These are phyloP conservation scores for Deuterostichococcus epilithicus DNA, from an alignment of 139 green algal species.

Conservation along the genomic window DNA sequence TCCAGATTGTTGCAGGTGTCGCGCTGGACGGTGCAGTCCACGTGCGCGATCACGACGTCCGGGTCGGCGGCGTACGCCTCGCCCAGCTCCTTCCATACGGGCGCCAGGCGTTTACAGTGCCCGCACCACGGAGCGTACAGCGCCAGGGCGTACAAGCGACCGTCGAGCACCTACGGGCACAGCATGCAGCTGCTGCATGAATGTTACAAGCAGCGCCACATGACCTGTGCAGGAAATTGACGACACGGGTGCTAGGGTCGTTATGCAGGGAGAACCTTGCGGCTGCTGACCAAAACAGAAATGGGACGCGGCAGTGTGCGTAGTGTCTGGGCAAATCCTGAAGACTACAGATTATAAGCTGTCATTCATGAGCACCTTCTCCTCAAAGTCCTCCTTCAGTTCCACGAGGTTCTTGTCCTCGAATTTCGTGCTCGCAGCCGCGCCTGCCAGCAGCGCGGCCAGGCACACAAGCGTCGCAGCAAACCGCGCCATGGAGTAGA, in stretches of 20 bases:
- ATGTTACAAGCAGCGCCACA: too few relatives aligned
- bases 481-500: too few relatives aligned
- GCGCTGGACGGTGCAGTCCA: conserved; percentile 14
- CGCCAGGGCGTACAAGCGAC: conserved; percentile 11
- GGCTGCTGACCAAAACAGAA: too few relatives aligned
- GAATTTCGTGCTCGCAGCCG: not conserved
- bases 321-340: too few relatives aligned
- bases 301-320: too few relatives aligned
- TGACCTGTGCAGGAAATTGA: too few relatives aligned
- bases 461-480: too few relatives aligned
- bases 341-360: too few relatives aligned
- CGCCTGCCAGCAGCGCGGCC: too few relatives aligned
- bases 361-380: not conserved
- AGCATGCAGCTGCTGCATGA: too few relatives aligned
- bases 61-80: conserved; percentile 3
- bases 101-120: conserved; percentile 13
- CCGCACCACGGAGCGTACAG: conserved; percentile 18
- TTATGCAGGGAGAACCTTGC: too few relatives aligned
- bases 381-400: not conserved
- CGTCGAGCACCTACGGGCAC: not conserved
- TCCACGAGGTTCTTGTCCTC: not conserved
- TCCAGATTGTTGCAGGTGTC: conserved; percentile 1
- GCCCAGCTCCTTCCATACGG: conserved; percentile 12
- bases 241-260: too few relatives aligned
- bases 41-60: conserved; percentile 10